Percentiles rank a stretch among this genome's conserved stretches.
phyloP scores from a whole-genome alignment of 768 basidiomycete genomes.

The Auricularia sp. region DNA sequence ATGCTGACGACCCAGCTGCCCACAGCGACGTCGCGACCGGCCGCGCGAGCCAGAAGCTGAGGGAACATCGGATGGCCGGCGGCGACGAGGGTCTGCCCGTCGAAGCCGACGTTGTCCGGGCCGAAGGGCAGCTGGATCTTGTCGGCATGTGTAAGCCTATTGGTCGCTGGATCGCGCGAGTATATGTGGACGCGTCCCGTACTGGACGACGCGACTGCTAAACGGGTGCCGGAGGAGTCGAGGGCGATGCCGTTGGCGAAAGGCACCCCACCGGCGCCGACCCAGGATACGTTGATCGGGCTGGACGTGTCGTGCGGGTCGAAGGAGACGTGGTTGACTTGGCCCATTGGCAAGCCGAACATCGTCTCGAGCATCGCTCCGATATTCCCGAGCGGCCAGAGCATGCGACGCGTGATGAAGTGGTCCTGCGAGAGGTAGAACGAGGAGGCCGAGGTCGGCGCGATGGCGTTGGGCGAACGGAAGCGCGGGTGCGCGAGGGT shows the following conservation, averaged over 20 bases:
- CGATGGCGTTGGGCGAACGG: slow-evolving; percentile 56
- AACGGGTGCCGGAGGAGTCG: slow-evolving; percentile 36
- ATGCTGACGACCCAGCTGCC: slow-evolving; percentile 55
- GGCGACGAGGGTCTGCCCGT: slow-evolving; percentile 43
- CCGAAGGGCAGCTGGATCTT: slow-evolving; percentile 44
- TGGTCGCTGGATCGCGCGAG: slow-evolving; percentile 31
- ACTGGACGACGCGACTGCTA: slow-evolving; percentile 52
- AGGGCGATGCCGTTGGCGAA: slow-evolving; percentile 65
- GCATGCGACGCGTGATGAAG: slow-evolving; percentile 51
- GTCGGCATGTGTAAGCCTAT: slow-evolving; percentile 31
- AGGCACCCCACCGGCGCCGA: slow-evolving; percentile 37
- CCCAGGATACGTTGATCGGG: slow-evolving; percentile 17
- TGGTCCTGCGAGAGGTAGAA: slow-evolving; percentile 74
- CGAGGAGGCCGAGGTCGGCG: slow-evolving; percentile 52
- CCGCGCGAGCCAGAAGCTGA: slow-evolving; percentile 36
- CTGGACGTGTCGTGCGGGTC: slow-evolving; percentile 19
- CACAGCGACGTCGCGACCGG: slow-evolving; percentile 28
- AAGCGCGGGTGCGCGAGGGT: slow-evolving; percentile 52
- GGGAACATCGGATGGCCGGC: slow-evolving; percentile 61
- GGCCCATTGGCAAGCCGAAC: slow-evolving; percentile 47
- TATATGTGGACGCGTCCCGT: slow-evolving; percentile 41
- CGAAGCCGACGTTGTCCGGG: slow-evolving; percentile 53
- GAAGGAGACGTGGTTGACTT: slow-evolving; percentile 42
- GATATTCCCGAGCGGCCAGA: slow-evolving; percentile 36
- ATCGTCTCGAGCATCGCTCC: slow-evolving; percentile 47